Evolutionary conservation across 169 alveolate species (phyloP), one percentile per base, ranked within the genome.

Genomic region (Fabrea salina): DNA sequence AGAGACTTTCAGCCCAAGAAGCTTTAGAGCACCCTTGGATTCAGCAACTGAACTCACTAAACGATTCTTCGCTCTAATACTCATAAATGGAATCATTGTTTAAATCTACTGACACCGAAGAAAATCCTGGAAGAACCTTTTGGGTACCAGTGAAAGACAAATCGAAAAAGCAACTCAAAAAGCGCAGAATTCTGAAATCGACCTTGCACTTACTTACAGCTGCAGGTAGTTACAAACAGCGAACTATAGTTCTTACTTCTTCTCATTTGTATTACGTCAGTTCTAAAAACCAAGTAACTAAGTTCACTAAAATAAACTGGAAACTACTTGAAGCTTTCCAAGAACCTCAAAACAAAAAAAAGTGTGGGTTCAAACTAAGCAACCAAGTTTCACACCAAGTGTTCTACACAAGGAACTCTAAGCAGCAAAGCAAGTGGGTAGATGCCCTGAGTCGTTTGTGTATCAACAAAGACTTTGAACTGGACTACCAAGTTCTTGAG

Each of bases 21-120:
- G 79, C 79, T 11, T 68, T 68, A 68, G 39, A 35, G 2, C 44
- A 64, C 39, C 30, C 19, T 40, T 64, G 75, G 75, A n/a, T 64
- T 39, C 32, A 64, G 58, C 58, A 50, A 50, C 58, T 25, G 3
- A 50, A 5, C 2, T 50, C n/a, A 50, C n/a, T 19, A 50, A 50
- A 50, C 25, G 25, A 50, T 19, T 50, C 25, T 44, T 44, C 8
- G 53, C 53, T 44, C 53, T 44, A 13, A 44, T 11, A 11, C 16
- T 11, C 53, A 50, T 50, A 50, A 50, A 51, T 51, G 59, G 27
- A 51, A 22, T 51, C 59, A 33, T 22, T 51, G 27, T 51, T 51
- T 51, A 22, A 22, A 27, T 51, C 59, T 33, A 22, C 59, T 51
- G 59, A 51, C 59, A 5, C 37, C 19, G 27, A 33, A 51, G 19